Percentiles rank a stretch among this genome's conserved stretches.
Evolutionary conservation across 805 yeast genomes (phyloP).

Genomic region (Saturnispora zaruensis): DNA sequence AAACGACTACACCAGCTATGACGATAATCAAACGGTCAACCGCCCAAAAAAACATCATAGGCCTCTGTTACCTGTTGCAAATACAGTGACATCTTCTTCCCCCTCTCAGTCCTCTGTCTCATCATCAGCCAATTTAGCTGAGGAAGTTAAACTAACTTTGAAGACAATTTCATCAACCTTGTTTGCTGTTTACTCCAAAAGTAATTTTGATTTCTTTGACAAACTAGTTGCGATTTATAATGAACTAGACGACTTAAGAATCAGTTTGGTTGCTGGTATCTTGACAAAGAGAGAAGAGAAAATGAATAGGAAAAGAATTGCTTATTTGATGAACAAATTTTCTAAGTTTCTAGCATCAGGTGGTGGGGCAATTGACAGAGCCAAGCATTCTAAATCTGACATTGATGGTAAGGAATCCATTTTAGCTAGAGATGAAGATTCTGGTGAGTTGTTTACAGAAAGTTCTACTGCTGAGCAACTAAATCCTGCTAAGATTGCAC

Average conservation of each 20-base stretch:
- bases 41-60: conserved; percentile 17
- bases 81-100: conserved; percentile 32
- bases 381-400: conserved; percentile 19
- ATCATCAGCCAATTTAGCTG: conserved; percentile 35
- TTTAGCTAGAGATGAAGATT: conserved; percentile 49
- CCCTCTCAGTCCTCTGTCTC: conserved; percentile 31
- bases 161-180: conserved; percentile 54
- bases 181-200: conserved; percentile 61
- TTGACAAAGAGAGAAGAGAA: conserved; percentile 46
- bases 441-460: conserved; percentile 45
- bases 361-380: conserved; percentile 30
- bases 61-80: conserved; percentile 49
- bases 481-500: conserved; percentile 52
- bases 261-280: conserved; percentile 41
- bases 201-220: conserved; percentile 55
- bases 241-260: conserved; percentile 49
- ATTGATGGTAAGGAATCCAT: conserved; percentile 54
- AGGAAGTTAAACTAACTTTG: conserved; percentile 52
- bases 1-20: conserved; percentile 4
- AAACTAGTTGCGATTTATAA: conserved; percentile 46
- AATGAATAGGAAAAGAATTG: conserved; percentile 41
- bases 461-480: conserved; percentile 19
- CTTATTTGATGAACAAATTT: conserved; percentile 46
- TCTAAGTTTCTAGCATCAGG: conserved; percentile 48
- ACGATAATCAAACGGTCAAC: conserved; percentile 11